phyloP scores from a whole-genome alignment of 2,329 filamentous ascomycete genomes.

The Xylariomycetidae sp. region DNA sequence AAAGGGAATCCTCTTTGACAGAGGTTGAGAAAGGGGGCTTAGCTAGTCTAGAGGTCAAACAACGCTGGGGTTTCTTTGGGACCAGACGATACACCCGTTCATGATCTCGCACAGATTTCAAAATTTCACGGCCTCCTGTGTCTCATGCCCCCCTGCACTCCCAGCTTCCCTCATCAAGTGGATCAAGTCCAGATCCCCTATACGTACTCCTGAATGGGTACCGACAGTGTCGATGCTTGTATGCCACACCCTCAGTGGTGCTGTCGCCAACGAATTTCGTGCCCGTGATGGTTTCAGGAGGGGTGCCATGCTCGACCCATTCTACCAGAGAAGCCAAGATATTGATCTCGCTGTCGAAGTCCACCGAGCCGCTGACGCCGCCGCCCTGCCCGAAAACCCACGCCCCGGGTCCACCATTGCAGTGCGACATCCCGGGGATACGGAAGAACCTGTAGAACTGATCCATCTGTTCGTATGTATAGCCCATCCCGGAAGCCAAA shows the following conservation, averaged over 20 bases:
- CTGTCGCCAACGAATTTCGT: constrained; percentile 28
- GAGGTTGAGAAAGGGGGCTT: no score
- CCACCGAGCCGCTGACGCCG: constrained; percentile 8
- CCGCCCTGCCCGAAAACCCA: constrained; percentile 24
- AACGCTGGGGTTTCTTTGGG: no score
- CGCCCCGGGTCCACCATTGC: constrained; percentile 42
- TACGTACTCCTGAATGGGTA: constrained; percentile 30
- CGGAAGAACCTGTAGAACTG: constrained; percentile 39
- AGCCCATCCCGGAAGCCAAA: constrained; percentile 35
- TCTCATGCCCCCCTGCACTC: constrained; percentile 16
- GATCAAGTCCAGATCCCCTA: constrained; percentile 20
- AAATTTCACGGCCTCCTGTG: no score
- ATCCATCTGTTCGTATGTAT: constrained; percentile 27
- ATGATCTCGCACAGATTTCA: no score
- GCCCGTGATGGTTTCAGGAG: constrained; percentile 35
- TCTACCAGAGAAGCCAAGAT: constrained; percentile 42
- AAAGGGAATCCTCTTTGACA: no score
- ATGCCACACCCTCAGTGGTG: constrained; percentile 19
- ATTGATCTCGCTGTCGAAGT: constrained; percentile 35
- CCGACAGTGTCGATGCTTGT: constrained; percentile 30
- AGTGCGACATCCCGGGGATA: constrained; percentile 45
- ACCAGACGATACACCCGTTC: no score
- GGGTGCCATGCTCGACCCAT: constrained; percentile 40
- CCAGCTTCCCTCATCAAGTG: constrained; percentile 24
- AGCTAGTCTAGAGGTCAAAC: no score